These are phyloP conservation scores for Plasmodium yoelii DNA, from an alignment of 169 alveolate genomes.

Conservation along the genomic window DNA sequence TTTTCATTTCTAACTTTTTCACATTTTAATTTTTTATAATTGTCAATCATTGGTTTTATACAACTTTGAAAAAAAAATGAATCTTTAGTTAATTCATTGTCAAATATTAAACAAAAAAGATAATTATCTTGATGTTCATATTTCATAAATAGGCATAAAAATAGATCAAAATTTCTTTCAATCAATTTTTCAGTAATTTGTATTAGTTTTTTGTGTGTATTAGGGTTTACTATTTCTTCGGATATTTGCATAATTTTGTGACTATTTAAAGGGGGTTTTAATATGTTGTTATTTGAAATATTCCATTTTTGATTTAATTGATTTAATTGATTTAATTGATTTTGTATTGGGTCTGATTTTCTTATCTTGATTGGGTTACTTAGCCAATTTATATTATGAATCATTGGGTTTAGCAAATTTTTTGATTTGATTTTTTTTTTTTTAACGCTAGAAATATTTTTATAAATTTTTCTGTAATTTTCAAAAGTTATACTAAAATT, in stretches of 20 bases:
- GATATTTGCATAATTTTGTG: not conserved
- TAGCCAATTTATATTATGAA: no score
- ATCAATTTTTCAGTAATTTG: conserved; percentile 28
- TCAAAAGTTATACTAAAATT: not conserved
- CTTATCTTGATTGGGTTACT: no score
- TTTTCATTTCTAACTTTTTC: conserved; percentile 41
- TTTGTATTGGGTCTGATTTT: no score
- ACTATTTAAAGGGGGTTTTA: not conserved
- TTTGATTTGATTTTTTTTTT: not conserved
- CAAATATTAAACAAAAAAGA: conserved; percentile 45
- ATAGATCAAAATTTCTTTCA: conserved; percentile 44
- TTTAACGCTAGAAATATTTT: not conserved
- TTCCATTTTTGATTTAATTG: no score
- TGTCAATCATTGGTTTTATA: conserved; percentile 62
- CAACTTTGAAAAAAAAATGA: conserved; percentile 47
- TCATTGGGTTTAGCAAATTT: no score
- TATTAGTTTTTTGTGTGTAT: conserved; percentile 32
- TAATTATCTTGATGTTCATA: conserved; percentile 35
- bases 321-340: no score
- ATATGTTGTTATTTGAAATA: not conserved
- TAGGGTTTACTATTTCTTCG: not conserved
- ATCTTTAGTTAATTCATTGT: conserved; percentile 44
- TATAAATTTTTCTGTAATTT: not conserved
- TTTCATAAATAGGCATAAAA: conserved; percentile 58
- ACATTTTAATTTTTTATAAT: conserved; percentile 42